phyloP scores from a whole-genome alignment of 305 asterid genomes.

The Plantago coronopus region DNA sequence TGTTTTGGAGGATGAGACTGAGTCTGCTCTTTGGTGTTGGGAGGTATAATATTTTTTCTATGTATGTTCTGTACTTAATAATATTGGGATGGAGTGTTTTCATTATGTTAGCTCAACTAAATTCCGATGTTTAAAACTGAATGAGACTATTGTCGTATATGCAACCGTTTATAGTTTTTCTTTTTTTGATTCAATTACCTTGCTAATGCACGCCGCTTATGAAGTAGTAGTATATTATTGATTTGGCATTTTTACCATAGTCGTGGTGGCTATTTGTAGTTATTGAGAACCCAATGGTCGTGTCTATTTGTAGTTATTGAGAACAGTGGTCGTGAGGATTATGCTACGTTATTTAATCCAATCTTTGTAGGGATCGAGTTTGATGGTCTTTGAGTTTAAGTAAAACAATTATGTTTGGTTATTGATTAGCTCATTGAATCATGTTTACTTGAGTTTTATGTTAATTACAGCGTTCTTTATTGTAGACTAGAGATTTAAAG shows the following conservation, averaged over 20 bases:
- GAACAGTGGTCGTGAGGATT: too few species aligned
- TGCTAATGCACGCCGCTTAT: background rate
- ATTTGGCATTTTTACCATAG: background rate
- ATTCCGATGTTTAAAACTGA: background rate
- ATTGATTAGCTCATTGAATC: too few species aligned
- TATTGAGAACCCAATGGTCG: background rate
- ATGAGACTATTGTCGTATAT: background rate
- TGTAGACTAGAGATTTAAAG: slow-evolving; percentile 78
- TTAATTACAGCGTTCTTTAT: slow-evolving; percentile 23
- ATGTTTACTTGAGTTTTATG: slow-evolving; percentile 3
- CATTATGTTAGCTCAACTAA: slow-evolving; percentile 11
- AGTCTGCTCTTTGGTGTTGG: slow-evolving; percentile 85
- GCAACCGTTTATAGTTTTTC: background rate
- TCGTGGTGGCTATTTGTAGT: slow-evolving; percentile 1
- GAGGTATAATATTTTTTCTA: slow-evolving; percentile 48
- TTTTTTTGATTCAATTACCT: slow-evolving; percentile 1
- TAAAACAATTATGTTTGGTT: too few species aligned
- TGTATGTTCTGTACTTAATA: slow-evolving; percentile 3
- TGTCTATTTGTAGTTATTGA: too few species aligned
- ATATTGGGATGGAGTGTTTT: slow-evolving; percentile 1
- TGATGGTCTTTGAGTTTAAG: too few species aligned
- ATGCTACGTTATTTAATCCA: too few species aligned
- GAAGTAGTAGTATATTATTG: background rate
- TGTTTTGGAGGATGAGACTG: slow-evolving; percentile 79
- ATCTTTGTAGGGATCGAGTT: too few species aligned